phyloP scores from a whole-genome alignment of 2,329 filamentous ascomycete species.

The Botrytis elliptica region DNA sequence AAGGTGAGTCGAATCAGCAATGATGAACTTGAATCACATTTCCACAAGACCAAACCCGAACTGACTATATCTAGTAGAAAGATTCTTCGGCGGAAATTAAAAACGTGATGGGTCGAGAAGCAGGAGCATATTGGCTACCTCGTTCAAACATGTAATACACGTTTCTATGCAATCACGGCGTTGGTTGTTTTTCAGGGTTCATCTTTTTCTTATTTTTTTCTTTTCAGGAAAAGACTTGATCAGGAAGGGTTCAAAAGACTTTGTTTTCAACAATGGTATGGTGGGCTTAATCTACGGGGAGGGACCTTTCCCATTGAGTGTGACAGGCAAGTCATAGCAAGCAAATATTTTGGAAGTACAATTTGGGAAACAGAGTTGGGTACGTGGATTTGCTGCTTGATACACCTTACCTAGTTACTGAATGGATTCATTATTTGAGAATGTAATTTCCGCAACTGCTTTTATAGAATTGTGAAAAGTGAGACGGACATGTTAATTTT shows the following conservation, averaged over 20 bases:
- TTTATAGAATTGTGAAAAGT: not conserved
- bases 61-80: not conserved
- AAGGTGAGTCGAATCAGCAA: not conserved
- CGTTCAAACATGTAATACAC: not conserved
- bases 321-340: not conserved
- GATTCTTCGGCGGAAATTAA: accelerated
- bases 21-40: not conserved
- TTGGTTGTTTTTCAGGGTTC: not conserved
- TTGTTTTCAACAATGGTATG: not conserved
- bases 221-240: too few species aligned
- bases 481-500: not conserved
- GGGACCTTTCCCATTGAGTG: not conserved
- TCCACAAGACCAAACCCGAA: not conserved
- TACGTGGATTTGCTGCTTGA: not conserved
- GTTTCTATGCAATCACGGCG: not conserved
- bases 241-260: not conserved
- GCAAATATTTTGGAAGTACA: not conserved
- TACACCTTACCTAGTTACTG: not conserved
- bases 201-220: too few species aligned
- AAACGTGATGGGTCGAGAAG: too few species aligned
- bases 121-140: not conserved
- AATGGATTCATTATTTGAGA: not conserved
- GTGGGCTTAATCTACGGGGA: too few species aligned
- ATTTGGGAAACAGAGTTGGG: not conserved
- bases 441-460: accelerated